Base-by-base conservation (phyloP, 495 filamentous ascomycete genomes). In the Gamarada debralockiae region DNA sequence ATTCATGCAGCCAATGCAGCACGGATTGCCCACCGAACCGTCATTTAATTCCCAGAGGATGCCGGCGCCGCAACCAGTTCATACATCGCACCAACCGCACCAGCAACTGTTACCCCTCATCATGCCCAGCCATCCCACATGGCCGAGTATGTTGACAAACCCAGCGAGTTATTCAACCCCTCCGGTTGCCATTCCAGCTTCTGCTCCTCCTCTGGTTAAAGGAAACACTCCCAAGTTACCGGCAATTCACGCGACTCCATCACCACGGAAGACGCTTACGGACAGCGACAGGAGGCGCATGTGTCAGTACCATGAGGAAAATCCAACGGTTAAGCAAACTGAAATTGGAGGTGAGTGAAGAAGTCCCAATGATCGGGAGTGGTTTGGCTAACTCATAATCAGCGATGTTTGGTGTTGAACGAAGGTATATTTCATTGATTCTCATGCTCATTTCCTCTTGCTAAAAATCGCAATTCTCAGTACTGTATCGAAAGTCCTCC, bases 401-500 rank as follows among this genome's bases (percentile, higher is more conserved):
- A 92, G 88, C 87, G 22, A 80, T 92, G 66, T 99, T 99, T 74
- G 92, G 93, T 20, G 93, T 99, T 49, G 93, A 99, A 74, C 77
- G 93, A 85, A 98, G 93, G 93, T 98, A 87, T 66, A 40, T 39
- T 39, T 36, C 7, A 13, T 17, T 29, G 13, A 23, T 18, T 12
- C 27, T 17, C 17, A 22, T 43, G 40, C 18, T 13, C 13, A 36
- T 24, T 42, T 29, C 1, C 15, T 18, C 9, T 55, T 41, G 51
- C 53, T 60, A 65, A 65, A 27, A 27, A 21, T 20, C 4, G 27
- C 29, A 57, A 56, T 61, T 66, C 67, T 51, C 65, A 98, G 93
- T 70, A 99, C 93, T 31, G 93, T 99, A 5, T 99, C 93, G 52
- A 99, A 99, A 67, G 93, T 99, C 46, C 71, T 97, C 55, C 87